Conservation (phyloP, 768 basidiomycete genomes). For the Podaxis carcinomalis region DNA sequence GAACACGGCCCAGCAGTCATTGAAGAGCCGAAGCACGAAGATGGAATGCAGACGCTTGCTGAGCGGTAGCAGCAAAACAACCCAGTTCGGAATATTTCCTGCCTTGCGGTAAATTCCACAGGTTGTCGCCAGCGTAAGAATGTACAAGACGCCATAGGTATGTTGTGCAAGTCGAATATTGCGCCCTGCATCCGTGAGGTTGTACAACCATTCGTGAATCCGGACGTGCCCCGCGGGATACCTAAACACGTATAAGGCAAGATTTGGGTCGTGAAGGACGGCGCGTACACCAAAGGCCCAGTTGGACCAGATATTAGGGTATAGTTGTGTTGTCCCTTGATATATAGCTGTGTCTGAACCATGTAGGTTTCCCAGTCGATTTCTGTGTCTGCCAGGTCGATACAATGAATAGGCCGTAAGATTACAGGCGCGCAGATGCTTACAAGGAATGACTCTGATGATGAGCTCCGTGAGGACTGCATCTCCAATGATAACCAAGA, state of each 20-base stretch:
- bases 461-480: constrained; percentile 74
- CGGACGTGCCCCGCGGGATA: constrained; percentile 94
- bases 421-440: constrained; percentile 25
- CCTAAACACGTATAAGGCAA: constrained; percentile 33
- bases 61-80: constrained; percentile 65
- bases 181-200: constrained; percentile 55
- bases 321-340: constrained; percentile 83
- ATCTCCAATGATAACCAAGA: constrained; percentile 70
- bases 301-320: constrained; percentile 81
- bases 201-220: constrained; percentile 70
- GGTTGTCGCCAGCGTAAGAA: constrained; percentile 57
- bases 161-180: constrained; percentile 68
- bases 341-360: constrained; percentile 74
- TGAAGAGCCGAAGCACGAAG: constrained; percentile 88
- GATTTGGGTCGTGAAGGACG: neutral
- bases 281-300: constrained; percentile 82
- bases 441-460: constrained; percentile 80
- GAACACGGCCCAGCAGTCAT: constrained; percentile 85
- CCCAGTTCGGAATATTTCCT: constrained; percentile 66
- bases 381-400: constrained; percentile 73
- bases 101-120: constrained; percentile 66
- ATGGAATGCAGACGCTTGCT: constrained; percentile 96
- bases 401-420: constrained; percentile 15
- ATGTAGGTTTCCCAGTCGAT: constrained; percentile 99
- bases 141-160: constrained; percentile 73